phyloP scores from a whole-genome alignment of 2,329 filamentous ascomycete species.

The Coniosporium tulheliwenetii region DNA sequence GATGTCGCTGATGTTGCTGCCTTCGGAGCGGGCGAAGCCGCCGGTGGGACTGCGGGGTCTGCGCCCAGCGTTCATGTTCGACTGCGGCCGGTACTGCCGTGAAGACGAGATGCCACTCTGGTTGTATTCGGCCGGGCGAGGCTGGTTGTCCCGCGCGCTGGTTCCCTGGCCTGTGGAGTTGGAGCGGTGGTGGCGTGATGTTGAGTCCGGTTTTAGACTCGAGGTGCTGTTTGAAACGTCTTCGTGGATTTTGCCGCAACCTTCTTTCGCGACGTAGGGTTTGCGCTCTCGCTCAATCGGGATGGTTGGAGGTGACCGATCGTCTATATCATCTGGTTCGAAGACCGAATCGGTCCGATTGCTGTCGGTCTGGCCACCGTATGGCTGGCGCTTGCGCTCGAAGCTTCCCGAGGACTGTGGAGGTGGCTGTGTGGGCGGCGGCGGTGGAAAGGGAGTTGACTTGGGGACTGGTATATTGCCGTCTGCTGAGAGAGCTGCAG shows the following conservation, averaged over 20 bases:
- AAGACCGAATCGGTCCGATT: constrained; percentile 2
- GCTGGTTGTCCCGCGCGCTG: constrained; percentile 3
- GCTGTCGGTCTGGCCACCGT: constrained; percentile 9
- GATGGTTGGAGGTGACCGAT: constrained; percentile 19
- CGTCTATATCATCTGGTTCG: constrained; percentile 14
- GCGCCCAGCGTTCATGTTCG: constrained; percentile 6
- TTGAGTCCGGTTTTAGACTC: constrained; percentile 1
- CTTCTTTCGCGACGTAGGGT: constrained; percentile 45
- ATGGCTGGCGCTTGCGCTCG: constrained; percentile 26
- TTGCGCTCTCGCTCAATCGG: constrained; percentile 51
- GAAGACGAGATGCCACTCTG: background rate
- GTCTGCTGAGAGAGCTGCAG: constrained; percentile 41
- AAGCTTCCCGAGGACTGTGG: constrained; percentile 8
- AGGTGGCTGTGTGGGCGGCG: constrained; percentile 12
- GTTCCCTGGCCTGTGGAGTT: constrained; percentile 1
- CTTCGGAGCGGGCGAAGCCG: constrained; percentile 3
- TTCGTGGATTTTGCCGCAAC: constrained; percentile 41
- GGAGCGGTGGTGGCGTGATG: constrained; percentile 4
- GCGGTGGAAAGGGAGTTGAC: constrained; percentile 15
- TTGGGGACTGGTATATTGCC: constrained; percentile 30
- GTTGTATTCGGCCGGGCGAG: background rate
- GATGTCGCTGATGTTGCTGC: constrained; percentile 8
- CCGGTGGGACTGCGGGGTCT: constrained; percentile 7
- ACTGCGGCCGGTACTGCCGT: constrained; percentile 6
- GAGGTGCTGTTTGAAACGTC: constrained; percentile 10